Evolutionary conservation across 2,329 filamentous ascomycete species (phyloP), one percentile per base, ranked within the genome.

Genomic region (Botryosphaeria agaves): DNA sequence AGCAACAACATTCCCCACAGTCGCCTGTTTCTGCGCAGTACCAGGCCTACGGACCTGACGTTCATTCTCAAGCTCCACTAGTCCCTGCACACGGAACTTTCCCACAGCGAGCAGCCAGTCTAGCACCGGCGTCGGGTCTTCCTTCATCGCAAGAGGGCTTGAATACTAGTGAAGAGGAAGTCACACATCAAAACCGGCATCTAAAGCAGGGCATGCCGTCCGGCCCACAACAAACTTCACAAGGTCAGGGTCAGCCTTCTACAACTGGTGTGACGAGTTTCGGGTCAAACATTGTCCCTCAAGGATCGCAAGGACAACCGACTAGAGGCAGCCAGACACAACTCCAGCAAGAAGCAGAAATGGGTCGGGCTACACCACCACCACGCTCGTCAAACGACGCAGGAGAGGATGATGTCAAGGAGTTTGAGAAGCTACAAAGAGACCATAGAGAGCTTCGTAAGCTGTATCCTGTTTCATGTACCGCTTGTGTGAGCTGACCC

Each of bases 371-470:
- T 26, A 64, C 59, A 21, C 60, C 61, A n/a, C 58, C 61, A 32
- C 58, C 59, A 23, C 14, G 41, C 46, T 12, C 49, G 51, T 28
- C 57, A 62, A 14, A 55, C 62, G 55, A 51, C 53, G 4, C 57
- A 62, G 7, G 61, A 64, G n/a, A n/a, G n/a, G n/a, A n/a, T n/a
- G n/a, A n/a, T n/a, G n/a, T n/a, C n/a, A n/a, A n/a, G 11, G 60
- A 64, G 12, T 42, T 61, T 23, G 46, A 47, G 18, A 53, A 61
- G 38, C 41, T 65, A 39, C 41, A 58, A 31, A 64, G 62, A 35
- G 61, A 65, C 18, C 57, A 64, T 38, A 61, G 62, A 29, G 55
- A 62, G 34, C 43, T 64, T 36, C 57, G 61, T 64, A 47, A 52
- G 58, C 41, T 26, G 14, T 20, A 14, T 26, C 3, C 19, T n/a